phyloP scores from a whole-genome alignment of 148 eudicot species.

The Tetragonia tetragonoides region DNA sequence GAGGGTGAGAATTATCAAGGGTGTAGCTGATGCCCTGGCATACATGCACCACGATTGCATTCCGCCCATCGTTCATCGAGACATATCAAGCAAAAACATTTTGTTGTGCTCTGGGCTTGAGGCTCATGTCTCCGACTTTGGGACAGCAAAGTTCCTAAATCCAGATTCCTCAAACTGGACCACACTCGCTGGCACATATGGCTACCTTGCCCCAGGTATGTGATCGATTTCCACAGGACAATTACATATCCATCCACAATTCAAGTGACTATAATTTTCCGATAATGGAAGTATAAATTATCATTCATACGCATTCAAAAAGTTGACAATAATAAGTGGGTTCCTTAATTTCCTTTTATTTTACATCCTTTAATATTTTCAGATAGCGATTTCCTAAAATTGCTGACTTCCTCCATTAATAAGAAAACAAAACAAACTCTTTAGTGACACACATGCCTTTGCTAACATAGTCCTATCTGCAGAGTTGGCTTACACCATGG shows the following conservation, averaged over 20 bases:
- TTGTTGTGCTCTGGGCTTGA: constrained; percentile 23
- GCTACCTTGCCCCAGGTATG: constrained; percentile 40
- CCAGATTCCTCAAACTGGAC: constrained; percentile 33
- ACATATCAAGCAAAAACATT: constrained; percentile 34
- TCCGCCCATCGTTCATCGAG: constrained; percentile 32
- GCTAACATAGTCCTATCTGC: too few relatives aligned
- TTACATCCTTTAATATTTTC: too few relatives aligned
- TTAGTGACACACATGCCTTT: constrained; percentile 24
- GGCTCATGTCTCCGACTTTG: constrained; percentile 30
- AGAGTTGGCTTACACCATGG: too few relatives aligned
- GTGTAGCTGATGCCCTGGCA: constrained; percentile 23
- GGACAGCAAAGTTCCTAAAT: constrained; percentile 26
- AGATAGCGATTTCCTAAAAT: too few relatives aligned
- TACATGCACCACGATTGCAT: constrained; percentile 32
- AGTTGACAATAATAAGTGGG: too few relatives aligned
- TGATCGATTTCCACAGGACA: too few relatives aligned
- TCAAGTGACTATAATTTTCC: too few relatives aligned
- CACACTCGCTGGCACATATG: constrained; percentile 29
- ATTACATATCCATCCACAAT: too few relatives aligned
- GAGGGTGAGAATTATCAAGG: constrained; percentile 23
- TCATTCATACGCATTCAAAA: too few relatives aligned
- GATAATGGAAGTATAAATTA: too few relatives aligned
- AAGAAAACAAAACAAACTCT: constrained; percentile 4
- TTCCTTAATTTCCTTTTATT: too few relatives aligned
- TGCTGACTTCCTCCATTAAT: not conserved